These are phyloP conservation scores for Amanita inopinata DNA, from an alignment of 768 basidiomycete genomes.

Conservation along the genomic window DNA sequence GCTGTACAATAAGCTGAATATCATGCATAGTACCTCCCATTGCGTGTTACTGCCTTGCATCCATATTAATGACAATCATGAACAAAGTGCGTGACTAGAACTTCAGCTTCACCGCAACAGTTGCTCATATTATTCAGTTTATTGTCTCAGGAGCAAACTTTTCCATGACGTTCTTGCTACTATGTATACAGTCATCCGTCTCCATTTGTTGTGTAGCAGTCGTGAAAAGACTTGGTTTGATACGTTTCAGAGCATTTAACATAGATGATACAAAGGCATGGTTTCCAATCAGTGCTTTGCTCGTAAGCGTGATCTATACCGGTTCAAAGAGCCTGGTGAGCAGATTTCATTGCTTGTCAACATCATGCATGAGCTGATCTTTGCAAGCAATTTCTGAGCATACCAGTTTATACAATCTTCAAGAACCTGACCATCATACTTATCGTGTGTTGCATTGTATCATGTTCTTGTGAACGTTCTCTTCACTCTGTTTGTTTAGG, in stretches of 20 bases:
- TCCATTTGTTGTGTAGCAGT: slow-evolving; percentile 68
- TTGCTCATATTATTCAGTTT: slow-evolving; percentile 39
- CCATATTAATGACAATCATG: slow-evolving; percentile 93
- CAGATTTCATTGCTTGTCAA: neutral
- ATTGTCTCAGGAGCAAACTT: slow-evolving; percentile 91
- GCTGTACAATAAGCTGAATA: neutral
- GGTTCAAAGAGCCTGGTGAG: slow-evolving; percentile 94
- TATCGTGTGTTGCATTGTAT: slow-evolving; percentile 62
- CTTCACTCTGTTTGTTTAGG: slow-evolving; percentile 33
- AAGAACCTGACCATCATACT: slow-evolving; percentile 99
- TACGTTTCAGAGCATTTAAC: slow-evolving; percentile 81
- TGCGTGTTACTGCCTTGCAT: slow-evolving; percentile 82
- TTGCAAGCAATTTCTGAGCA: slow-evolving; percentile 85
- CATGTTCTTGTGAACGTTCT: neutral
- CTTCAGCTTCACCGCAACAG: neutral
- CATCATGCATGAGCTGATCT: no score
- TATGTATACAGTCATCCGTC: slow-evolving; percentile 85
- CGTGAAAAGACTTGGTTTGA: slow-evolving; percentile 69
- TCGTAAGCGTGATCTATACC: slow-evolving; percentile 95
- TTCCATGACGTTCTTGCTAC: slow-evolving; percentile 93
- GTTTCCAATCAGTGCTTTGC: slow-evolving; percentile 90
- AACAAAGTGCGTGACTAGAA: slow-evolving; percentile 66
- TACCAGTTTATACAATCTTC: slow-evolving; percentile 98
- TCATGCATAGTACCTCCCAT: slow-evolving; percentile 62
- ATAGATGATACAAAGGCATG: slow-evolving; percentile 78